Percentiles rank a stretch among this genome's conserved stretches.
These are phyloP conservation scores for Aspergillus sp. DNA, from an alignment of 2,329 filamentous ascomycete species.

Conservation along the genomic window DNA sequence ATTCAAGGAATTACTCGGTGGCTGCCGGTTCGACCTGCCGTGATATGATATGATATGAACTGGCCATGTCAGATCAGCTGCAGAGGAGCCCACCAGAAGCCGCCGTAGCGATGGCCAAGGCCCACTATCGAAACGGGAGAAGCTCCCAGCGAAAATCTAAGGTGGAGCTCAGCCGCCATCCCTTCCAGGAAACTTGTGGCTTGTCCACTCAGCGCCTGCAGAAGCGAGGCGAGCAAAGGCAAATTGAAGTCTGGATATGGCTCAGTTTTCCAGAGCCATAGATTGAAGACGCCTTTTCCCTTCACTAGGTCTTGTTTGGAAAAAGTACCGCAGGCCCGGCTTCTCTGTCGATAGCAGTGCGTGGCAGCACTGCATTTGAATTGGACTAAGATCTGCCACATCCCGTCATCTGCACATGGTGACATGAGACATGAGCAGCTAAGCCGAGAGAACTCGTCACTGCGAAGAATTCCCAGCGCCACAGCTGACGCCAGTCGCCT, in stretches of 20 bases:
- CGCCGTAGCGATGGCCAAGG: slow-evolving; percentile 21
- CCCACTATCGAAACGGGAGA: slow-evolving; percentile 42
- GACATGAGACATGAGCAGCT: no score
- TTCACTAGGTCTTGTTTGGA: background rate
- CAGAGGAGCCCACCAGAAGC: slow-evolving; percentile 8
- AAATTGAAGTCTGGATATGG: background rate
- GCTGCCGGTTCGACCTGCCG: background rate
- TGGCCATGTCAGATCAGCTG: slow-evolving; percentile 3
- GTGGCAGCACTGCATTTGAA: slow-evolving; percentile 19
- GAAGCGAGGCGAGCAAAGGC: background rate
- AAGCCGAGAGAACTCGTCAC: no score
- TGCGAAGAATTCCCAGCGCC: no score
- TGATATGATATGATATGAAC: background rate
- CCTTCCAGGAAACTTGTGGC: background rate
- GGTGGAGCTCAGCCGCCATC: slow-evolving; percentile 30
- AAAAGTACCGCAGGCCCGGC: background rate
- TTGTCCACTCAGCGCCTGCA: background rate
- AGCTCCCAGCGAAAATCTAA: slow-evolving; percentile 35
- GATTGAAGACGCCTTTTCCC: background rate
- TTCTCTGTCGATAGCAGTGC: slow-evolving; percentile 17
- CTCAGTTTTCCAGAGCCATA: background rate
- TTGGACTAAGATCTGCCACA: slow-evolving; percentile 10
- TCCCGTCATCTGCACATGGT: slow-evolving; percentile 2
- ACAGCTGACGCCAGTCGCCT: background rate
- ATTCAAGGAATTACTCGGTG: no score